Conservation (phyloP, 352 stramenopile genomes). For the Phytophthora pini region DNA sequence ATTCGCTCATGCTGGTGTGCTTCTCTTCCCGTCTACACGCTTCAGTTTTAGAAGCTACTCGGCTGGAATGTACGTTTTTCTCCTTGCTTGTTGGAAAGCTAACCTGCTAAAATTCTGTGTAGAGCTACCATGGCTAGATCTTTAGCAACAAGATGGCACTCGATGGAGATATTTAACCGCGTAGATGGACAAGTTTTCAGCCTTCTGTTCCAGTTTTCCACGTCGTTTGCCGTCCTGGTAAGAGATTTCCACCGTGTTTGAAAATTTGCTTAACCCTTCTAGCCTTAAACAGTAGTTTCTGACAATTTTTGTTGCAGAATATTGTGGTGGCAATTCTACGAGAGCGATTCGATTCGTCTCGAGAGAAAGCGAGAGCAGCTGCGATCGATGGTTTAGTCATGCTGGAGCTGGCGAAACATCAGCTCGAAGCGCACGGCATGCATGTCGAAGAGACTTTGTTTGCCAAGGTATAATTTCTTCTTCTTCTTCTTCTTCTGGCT, state of each 20-base stretch:
- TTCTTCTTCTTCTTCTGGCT: neutral
- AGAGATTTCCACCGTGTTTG: neutral
- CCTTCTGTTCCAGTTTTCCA: slow-evolving; percentile 48
- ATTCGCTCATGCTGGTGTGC: slow-evolving; percentile 50
- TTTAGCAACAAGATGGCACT: slow-evolving; percentile 28
- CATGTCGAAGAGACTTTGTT: slow-evolving; percentile 49
- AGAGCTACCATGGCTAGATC: slow-evolving; percentile 42
- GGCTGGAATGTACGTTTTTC: slow-evolving; percentile 52
- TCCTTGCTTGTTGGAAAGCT: neutral
- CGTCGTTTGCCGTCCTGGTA: slow-evolving; percentile 56
- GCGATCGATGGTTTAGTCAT: slow-evolving; percentile 48
- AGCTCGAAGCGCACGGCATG: slow-evolving; percentile 60
- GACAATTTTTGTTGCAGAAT: slow-evolving; percentile 40
- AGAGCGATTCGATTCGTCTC: slow-evolving; percentile 58
- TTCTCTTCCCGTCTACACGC: slow-evolving; percentile 48
- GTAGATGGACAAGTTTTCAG: slow-evolving; percentile 38
- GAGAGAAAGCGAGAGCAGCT: slow-evolving; percentile 16
- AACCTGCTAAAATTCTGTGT: neutral
- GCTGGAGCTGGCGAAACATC: slow-evolving; percentile 60
- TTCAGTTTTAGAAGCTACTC: slow-evolving; percentile 47
- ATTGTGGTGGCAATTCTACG: slow-evolving; percentile 65
- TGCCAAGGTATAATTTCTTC: slow-evolving; percentile 35
- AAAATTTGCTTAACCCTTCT: neutral
- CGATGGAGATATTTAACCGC: slow-evolving; percentile 19
- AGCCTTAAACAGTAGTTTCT: neutral